Percentiles rank a stretch among this genome's conserved stretches.
These are phyloP conservation scores for Rhizoctonia solani DNA, from an alignment of 1,284 basidiomycete genomes.

Conservation along the genomic window DNA sequence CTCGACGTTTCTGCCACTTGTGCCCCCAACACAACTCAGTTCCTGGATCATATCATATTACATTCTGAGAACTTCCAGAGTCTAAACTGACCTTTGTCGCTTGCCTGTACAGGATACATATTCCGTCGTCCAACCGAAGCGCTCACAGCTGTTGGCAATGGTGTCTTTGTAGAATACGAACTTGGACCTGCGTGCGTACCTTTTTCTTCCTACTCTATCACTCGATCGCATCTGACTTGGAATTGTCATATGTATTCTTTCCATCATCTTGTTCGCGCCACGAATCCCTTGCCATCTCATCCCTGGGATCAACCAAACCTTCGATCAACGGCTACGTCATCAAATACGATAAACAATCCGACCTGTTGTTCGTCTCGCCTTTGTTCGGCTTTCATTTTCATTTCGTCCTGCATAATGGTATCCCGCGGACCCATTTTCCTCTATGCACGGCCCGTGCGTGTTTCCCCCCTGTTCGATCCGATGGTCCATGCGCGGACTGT, in stretches of 20 bases:
- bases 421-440: no score
- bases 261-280: background rate
- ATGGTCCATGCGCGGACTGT: no score
- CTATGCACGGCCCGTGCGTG: no score
- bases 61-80: slow-evolving; percentile 32
- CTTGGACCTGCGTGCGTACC: slow-evolving; percentile 53
- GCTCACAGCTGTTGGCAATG: slow-evolving; percentile 49
- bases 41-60: no score
- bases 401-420: no score
- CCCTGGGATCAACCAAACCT: background rate
- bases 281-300: background rate
- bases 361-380: background rate
- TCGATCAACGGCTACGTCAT: slow-evolving; percentile 17
- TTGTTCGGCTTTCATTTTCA: background rate
- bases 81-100: background rate
- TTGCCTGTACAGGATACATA: slow-evolving; percentile 50
- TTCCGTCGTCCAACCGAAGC: slow-evolving; percentile 59
- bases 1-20: no score
- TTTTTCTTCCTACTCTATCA: no score
- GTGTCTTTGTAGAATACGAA: slow-evolving; percentile 67
- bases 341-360: background rate
- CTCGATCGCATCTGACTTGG: background rate
- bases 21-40: no score
- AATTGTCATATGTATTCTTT: background rate
- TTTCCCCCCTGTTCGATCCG: no score